Percentiles rank a stretch among this genome's conserved stretches.
These are phyloP conservation scores for Lichtheimia ramosa DNA, from an alignment of 371 early-diverging fungal genomes.

Conservation along the genomic window DNA sequence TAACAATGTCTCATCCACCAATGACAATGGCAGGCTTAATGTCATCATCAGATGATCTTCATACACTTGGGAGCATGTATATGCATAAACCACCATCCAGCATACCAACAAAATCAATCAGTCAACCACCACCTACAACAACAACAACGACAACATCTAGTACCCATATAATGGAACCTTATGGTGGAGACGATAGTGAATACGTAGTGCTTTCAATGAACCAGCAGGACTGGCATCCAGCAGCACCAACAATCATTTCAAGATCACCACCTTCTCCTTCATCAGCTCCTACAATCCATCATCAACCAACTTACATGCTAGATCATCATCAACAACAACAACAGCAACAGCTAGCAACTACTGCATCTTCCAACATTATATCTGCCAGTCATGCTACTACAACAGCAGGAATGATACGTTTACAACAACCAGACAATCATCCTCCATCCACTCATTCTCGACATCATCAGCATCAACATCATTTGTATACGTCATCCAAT, in stretches of 20 bases:
- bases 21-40: neutral
- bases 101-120: neutral
- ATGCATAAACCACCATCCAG: neutral
- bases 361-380: too few relatives aligned
- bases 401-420: neutral
- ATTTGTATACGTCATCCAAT: neutral
- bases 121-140: neutral
- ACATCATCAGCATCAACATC: neutral
- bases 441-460: neutral
- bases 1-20: neutral
- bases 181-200: neutral
- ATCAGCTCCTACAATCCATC: too few relatives aligned
- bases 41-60: neutral
- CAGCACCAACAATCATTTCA: too few relatives aligned
- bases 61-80: too few relatives aligned
- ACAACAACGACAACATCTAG: constrained; percentile 1
- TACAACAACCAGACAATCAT: too few relatives aligned
- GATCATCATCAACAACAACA: too few relatives aligned
- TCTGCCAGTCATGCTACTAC: neutral
- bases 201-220: constrained; percentile 5
- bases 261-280: too few relatives aligned
- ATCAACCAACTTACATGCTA: too few relatives aligned
- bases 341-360: too few relatives aligned
- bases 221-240: neutral
- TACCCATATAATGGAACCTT: neutral